These are phyloP conservation scores for Breviolum minutum DNA, from an alignment of 73 alveolate genomes.

Conservation along the genomic window DNA sequence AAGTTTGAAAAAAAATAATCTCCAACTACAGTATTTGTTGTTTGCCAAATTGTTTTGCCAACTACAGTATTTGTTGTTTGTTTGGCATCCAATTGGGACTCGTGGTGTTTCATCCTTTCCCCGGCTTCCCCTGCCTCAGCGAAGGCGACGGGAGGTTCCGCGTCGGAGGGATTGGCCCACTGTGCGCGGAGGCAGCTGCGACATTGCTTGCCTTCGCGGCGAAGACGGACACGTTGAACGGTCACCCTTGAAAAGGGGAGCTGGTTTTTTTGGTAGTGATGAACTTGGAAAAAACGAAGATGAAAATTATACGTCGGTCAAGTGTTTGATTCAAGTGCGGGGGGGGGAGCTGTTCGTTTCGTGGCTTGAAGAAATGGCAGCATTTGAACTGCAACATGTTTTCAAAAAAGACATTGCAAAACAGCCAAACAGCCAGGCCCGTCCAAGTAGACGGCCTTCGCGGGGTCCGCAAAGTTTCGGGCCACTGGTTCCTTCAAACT, in stretches of 20 bases:
- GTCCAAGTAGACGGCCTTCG: not conserved
- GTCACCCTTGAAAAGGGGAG: not conserved
- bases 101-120: not conserved
- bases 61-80: too few relatives aligned
- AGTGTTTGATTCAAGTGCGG: not conserved
- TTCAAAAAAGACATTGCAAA: not conserved
- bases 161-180: conserved; percentile 63
- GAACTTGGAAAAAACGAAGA: too few relatives aligned
- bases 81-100: too few relatives aligned
- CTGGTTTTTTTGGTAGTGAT: not conserved
- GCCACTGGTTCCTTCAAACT: not conserved
- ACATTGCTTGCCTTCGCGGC: conserved; percentile 56
- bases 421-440: not conserved
- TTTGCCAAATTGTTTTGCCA: too few relatives aligned
- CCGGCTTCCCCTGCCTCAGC: not conserved
- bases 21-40: too few relatives aligned
- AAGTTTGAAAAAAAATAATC: too few relatives aligned
- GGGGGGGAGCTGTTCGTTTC: not conserved
- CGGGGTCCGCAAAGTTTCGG: conserved; percentile 50
- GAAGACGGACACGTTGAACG: not conserved
- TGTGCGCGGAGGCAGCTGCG: conserved; percentile 41
- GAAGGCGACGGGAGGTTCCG: conserved; percentile 51
- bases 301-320: not conserved
- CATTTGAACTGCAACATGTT: not conserved
- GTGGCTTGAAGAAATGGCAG: too few relatives aligned